Base-by-base conservation (phyloP, 2,329 filamentous ascomycete species). In the Dendrostoma leiphaemia region DNA sequence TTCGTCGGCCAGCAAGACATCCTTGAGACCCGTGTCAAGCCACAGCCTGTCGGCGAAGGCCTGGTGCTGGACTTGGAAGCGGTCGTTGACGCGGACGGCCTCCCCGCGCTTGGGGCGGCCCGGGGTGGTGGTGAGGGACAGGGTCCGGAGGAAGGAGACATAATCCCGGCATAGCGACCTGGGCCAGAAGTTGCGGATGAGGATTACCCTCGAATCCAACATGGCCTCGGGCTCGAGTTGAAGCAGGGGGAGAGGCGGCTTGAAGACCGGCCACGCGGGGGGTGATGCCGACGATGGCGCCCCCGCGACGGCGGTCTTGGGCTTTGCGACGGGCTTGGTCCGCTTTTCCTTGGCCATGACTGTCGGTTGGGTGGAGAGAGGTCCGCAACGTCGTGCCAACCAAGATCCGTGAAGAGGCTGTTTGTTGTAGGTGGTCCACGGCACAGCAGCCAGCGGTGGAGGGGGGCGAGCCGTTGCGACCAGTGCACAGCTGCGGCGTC, bases 31-130 rank as follows among this genome's bases (percentile, higher is more conserved):
- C 1, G 91, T 96, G 58, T 83, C 79, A 41, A 79, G 78, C 91
- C 92, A 97, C 13, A 97, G 70, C 51, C 80, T 76, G 63, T 84
- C 78, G 0, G 92, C 89, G 69, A 97, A 96, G 0, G 60, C 69
- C 26, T 82, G 71, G 71, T 97, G 92, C 26, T 91, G 76, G 19
- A 96, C 75, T 71, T 96, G 90, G 63, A 88, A 96, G 10, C 93
- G 84, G 67, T 97, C 93, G 67, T 97, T 97, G 44, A 96, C 89
- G 32, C 93, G 81, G 7, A 90, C 80, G 1, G 91, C 91, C 52
- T 94, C 86, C 45, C 89, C 90, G 58, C 84, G 85, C 68, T 89
- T 93, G 1, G 90, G 90, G 57, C 84, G 85, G 0, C 84, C 84
- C 0, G 90, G 90, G 0, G 90, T 96, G 1, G 90, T 95, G 41